Conservation (phyloP, 768 basidiomycete species). For the Hypsizygus marmoreus region DNA sequence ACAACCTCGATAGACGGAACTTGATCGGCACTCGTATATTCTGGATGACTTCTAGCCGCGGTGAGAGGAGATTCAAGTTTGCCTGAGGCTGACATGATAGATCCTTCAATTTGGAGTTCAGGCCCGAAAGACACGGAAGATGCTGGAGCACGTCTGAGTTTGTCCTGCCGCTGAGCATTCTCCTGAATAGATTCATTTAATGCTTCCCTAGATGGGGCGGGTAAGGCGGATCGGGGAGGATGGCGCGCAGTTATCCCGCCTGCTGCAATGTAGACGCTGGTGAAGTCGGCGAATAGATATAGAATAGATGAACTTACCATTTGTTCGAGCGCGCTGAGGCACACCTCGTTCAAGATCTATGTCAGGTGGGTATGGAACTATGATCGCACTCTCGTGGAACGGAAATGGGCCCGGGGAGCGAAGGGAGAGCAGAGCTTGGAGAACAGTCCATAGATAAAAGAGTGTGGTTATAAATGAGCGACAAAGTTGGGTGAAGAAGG, state of each 20-base stretch:
- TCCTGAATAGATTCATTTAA: neutral
- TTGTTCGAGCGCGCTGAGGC: no score
- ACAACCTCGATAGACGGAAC: no score
- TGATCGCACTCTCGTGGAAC: slow-evolving; percentile 13
- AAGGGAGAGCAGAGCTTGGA: slow-evolving; percentile 17
- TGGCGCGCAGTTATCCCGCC: slow-evolving; percentile 1
- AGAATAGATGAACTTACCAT: no score
- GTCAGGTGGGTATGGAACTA: slow-evolving; percentile 10
- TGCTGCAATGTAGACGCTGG: no score
- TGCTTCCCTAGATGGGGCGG: neutral
- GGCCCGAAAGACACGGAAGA: slow-evolving; percentile 1
- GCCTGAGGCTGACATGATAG: slow-evolving; percentile 10
- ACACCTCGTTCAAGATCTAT: slow-evolving; percentile 16
- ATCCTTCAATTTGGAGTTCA: neutral
- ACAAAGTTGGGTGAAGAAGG: slow-evolving; percentile 12
- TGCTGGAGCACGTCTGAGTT: neutral
- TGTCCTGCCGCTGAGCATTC: neutral
- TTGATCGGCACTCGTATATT: neutral
- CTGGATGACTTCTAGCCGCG: neutral
- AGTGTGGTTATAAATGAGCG: slow-evolving; percentile 19
- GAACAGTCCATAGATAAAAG: slow-evolving; percentile 22
- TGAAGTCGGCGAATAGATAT: no score
- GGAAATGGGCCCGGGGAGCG: slow-evolving; percentile 14
- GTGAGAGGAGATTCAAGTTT: neutral
- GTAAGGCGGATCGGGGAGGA: neutral